Percentiles rank a stretch among this genome's conserved stretches.
Conservation (phyloP, 2,329 filamentous ascomycete species). For the Paraconiothyrium brasiliense region DNA sequence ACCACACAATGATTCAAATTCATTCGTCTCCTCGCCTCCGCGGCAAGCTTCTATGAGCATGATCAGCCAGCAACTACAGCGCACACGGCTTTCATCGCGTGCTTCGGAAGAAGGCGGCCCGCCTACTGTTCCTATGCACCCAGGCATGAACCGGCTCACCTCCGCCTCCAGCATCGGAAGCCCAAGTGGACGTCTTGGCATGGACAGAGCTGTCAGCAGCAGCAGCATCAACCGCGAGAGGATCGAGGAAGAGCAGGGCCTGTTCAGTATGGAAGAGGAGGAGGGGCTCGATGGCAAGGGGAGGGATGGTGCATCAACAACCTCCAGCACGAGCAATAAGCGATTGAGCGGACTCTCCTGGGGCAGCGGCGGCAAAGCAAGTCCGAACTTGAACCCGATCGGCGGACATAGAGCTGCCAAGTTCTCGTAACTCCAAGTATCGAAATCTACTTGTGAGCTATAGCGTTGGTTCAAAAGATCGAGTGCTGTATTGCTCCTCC, state of each 20-base stretch:
- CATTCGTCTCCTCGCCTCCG: constrained; percentile 64
- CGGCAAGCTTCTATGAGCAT: constrained; percentile 68
- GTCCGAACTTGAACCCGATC: constrained; percentile 46
- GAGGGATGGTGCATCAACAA: constrained; percentile 46
- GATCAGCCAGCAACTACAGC: constrained; percentile 66
- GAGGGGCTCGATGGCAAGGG: constrained; percentile 45
- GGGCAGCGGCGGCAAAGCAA: constrained; percentile 48
- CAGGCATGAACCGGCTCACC: constrained; percentile 68
- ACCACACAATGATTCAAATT: constrained; percentile 58
- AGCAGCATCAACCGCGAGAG: constrained; percentile 52
- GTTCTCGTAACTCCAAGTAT: constrained; percentile 23
- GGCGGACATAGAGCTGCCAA: constrained; percentile 38
- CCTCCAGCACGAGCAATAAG: constrained; percentile 47
- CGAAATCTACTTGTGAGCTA: not conserved
- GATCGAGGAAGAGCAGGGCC: constrained; percentile 54
- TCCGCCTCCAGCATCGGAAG: constrained; percentile 44
- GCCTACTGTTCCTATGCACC: constrained; percentile 60
- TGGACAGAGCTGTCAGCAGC: constrained; percentile 52
- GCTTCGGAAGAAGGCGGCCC: constrained; percentile 39
- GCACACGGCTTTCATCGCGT: constrained; percentile 52
- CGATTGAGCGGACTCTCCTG: constrained; percentile 48
- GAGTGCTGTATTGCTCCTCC: no score
- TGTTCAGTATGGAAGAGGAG: constrained; percentile 55
- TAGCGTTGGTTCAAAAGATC: no score
- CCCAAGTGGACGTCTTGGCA: constrained; percentile 40